phyloP scores from a whole-genome alignment of 257 asterid genomes.

The Lantana camara region DNA sequence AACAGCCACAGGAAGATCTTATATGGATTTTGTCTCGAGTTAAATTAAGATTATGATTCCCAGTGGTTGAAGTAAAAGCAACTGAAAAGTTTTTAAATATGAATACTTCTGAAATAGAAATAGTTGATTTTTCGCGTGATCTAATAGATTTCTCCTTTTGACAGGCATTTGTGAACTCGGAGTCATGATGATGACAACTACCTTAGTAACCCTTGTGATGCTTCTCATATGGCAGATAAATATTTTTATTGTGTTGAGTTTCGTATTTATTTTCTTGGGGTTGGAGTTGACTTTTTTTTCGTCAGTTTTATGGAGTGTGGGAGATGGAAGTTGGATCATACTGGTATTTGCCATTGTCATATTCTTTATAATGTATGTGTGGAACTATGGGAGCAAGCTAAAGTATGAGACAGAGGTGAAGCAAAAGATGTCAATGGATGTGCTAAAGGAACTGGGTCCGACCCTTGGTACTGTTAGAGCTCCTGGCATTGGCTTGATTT shows the following conservation, averaged over 20 bases:
- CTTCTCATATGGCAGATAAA: conserved; percentile 97
- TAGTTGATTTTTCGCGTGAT: conserved; percentile 19
- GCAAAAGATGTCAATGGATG: conserved; percentile 85
- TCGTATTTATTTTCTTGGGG: conserved; percentile 70
- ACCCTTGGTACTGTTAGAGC: conserved; percentile 88
- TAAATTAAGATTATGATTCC: not conserved
- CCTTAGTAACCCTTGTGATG: conserved; percentile 89
- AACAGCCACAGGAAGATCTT: conserved; percentile 16
- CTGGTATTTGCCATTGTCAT: conserved; percentile 78
- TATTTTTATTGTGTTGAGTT: conserved; percentile 66
- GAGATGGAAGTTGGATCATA: conserved; percentile 98
- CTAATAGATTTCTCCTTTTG: conserved; percentile 38
- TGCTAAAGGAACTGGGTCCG: conserved; percentile 81
- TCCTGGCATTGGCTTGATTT: conserved; percentile 93
- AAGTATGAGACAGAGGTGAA: conserved; percentile 91
- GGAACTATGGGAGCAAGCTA: conserved; percentile 95
- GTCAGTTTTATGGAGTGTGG: conserved; percentile 88
- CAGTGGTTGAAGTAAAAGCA: not conserved
- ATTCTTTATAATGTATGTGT: conserved; percentile 79
- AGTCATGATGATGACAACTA: conserved; percentile 95
- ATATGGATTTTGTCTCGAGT: conserved; percentile 18
- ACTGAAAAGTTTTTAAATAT: not conserved
- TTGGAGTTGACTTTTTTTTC: conserved; percentile 82
- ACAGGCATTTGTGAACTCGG: conserved; percentile 95
- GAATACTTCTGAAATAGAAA: not conserved